Evolutionary conservation across 768 basidiomycete species (phyloP), one percentile per base, ranked within the genome.

Genomic region (Suillus ampliporus): DNA sequence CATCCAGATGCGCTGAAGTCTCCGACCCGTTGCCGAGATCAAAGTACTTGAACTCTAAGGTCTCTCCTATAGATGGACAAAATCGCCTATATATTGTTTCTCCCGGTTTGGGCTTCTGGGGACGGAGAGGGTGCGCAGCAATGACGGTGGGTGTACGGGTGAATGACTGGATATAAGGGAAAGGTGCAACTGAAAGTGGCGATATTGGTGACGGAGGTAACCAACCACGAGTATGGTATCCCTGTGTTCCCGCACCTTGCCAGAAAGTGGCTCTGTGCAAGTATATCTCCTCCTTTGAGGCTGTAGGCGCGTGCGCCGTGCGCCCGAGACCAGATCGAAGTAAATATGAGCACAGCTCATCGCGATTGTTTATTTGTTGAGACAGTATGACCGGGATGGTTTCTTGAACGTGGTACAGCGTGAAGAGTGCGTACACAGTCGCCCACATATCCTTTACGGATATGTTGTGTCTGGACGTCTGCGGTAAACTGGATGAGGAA

Each of bases 91-190:
- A 84, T n/a, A 84, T 57, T 19, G 81, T 53, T 61, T 68, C 80
- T 65, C 51, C 82, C 72, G 21, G 76, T 69, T 41, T 56, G 52
- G 83, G 84, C 60, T 84, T 84, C 1, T 79, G 71, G 2, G 83
- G 84, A 14, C 83, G 78, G n/a, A 82, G 71, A n/a, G 83, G 83
- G 66, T 84, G 84, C 31, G 74, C 74, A n/a, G 84, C 65, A 65
- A 83, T 78, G n/a, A 84, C 82, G 59, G 77, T 75, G 28, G 82
- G 76, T 8, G 71, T 75, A 61, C 82, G 74, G 15, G 84, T 84
- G 75, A 82, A 83, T 2, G 77, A 74, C 19, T 74, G 72, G 4
- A 78, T 62, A 47, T 54, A 71, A 10, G 82, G 82, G 67, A 82
- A 81, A 15, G 70, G 64, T 1, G 65, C 63, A 31, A 46, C n/a